Evolutionary conservation across 2,329 filamentous ascomycete genomes (phyloP), one percentile per base, ranked within the genome.

Genomic region (Decorospora gaudefroyi): DNA sequence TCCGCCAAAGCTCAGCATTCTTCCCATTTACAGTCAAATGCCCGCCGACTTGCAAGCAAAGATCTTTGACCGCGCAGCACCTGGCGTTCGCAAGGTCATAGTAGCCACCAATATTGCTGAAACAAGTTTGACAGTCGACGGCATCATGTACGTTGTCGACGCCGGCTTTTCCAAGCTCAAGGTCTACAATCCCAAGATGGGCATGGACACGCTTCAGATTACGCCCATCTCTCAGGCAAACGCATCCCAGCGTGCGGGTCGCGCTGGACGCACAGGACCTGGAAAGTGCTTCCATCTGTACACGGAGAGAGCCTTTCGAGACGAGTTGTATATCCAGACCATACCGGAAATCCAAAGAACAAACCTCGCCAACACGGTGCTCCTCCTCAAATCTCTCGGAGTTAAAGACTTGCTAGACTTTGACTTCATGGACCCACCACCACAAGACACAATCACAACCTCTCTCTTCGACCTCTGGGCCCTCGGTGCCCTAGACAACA

Each of bases 11-110:
- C 82, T 99, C 46, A 92, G 88, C 66, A 95, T 99, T 41, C 74
- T 99, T 18, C 95, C 95, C 0, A 97, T 99, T 42, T 99, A 99
- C 81, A 96, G 90, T 78, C 93, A 99, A 71, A 96, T 99, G 93
- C 95, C 93, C 2, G 93, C 93, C 22, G 95, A 99, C 69, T 76
- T 99, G 23, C 95, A 99, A 71, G 90, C 93, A 47, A 97, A 95
- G 72, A 99, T 99, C 55, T 99, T 99, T 61, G 92, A 99, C 65
- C 84, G 86, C 55, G 93, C 95, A 2, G 78, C 88, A 2, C 87
- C 91, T 0, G 93, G 93, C 1, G 91, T 96, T 4, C 85, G 93
- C 46, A 99, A 99, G 68, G 95, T 96, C 61, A 96, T 99, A 53
- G 92, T 99, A 27, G 93, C 95, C 1, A 99, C 93, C 21, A 99